These are phyloP conservation scores for Cadophora gregata DNA, from an alignment of 2,329 filamentous ascomycete species.

Conservation along the genomic window DNA sequence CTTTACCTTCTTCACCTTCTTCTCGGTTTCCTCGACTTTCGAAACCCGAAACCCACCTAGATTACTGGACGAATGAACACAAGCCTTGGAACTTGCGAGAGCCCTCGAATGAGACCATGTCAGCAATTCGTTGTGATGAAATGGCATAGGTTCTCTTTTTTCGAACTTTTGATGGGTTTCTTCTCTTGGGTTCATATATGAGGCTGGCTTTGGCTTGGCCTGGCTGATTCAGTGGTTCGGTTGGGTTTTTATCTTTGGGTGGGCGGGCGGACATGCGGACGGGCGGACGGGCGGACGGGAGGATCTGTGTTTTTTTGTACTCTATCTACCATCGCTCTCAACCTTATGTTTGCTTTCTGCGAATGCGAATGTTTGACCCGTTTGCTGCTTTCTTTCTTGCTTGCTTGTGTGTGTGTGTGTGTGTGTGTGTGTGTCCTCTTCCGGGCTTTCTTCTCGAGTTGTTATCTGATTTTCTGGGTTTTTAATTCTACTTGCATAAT, in stretches of 20 bases:
- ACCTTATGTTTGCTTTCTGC: conserved; percentile 23
- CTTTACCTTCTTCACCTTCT: conserved; percentile 10
- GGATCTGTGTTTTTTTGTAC: conserved; percentile 28
- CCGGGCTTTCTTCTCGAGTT: background rate
- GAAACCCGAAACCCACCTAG: background rate
- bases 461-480: background rate
- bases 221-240: conserved; percentile 8
- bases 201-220: background rate
- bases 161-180: background rate
- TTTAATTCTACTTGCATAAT: background rate
- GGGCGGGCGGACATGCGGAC: no score
- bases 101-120: background rate
- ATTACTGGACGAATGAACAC: no score
- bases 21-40: conserved; percentile 8
- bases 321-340: conserved; percentile 29
- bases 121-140: background rate
- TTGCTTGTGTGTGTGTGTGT: conserved; percentile 7
- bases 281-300: no score
- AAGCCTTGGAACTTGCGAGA: background rate
- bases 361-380: conserved; percentile 2
- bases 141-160: background rate
- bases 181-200: background rate
- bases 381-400: conserved; percentile 11
- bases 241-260: conserved; percentile 7
- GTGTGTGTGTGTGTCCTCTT: no score